These are phyloP conservation scores for Tilletia caries DNA, from an alignment of 1,284 basidiomycete species.

Conservation along the genomic window DNA sequence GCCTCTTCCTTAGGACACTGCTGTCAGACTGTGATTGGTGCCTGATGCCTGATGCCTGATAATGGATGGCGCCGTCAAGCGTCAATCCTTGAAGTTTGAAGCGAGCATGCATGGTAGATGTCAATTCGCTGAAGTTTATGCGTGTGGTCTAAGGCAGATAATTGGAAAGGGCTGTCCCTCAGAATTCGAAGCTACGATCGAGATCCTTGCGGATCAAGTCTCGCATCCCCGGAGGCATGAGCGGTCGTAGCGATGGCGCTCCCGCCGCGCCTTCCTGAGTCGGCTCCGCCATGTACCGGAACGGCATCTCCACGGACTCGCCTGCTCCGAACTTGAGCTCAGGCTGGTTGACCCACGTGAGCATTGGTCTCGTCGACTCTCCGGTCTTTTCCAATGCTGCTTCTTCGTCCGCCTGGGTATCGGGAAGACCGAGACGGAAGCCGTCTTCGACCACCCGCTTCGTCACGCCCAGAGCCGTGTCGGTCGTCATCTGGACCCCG, in stretches of 20 bases:
- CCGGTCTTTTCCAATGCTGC: conserved; percentile 18
- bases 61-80: too few relatives aligned
- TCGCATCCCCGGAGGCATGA: conserved; percentile 44
- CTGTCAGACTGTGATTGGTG: too few relatives aligned
- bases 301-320: conserved; percentile 49
- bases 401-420: conserved; percentile 23
- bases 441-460: conserved; percentile 76
- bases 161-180: background rate
- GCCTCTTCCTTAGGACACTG: too few relatives aligned
- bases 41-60: too few relatives aligned
- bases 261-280: background rate
- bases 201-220: conserved; percentile 39
- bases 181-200: conserved; percentile 42
- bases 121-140: background rate
- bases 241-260: conserved; percentile 17
- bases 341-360: conserved; percentile 45
- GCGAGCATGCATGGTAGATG: too few relatives aligned
- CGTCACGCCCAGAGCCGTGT: conserved; percentile 90
- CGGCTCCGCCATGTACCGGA: conserved; percentile 39
- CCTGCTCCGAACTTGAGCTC: conserved; percentile 44
- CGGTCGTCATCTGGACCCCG: conserved; percentile 90
- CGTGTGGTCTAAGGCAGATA: background rate
- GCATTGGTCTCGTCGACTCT: background rate
- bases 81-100: too few relatives aligned
- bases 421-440: conserved; percentile 20